Conservation (phyloP, 2,329 filamentous ascomycete genomes). For the Mycosphaerella arachidis region DNA sequence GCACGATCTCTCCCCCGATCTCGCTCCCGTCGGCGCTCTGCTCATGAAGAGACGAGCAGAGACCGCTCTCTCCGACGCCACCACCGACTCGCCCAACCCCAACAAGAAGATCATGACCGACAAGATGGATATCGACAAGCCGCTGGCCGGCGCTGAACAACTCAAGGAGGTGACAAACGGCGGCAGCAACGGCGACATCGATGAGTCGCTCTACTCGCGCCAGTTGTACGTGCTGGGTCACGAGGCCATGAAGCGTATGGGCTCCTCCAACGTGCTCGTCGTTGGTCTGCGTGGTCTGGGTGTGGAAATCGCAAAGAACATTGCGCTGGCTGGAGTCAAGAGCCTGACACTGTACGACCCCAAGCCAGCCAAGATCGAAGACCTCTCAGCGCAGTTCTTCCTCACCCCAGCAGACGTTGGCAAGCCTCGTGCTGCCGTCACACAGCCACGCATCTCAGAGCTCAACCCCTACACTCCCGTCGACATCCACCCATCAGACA, state of each 20-base stretch:
- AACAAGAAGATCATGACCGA: constrained; percentile 10
- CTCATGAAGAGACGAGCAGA: constrained; percentile 11
- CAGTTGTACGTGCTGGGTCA: constrained; percentile 70
- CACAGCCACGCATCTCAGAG: constrained; percentile 84
- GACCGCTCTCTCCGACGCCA: not conserved
- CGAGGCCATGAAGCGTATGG: constrained; percentile 97
- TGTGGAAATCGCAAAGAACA: constrained; percentile 98
- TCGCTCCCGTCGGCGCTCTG: not conserved
- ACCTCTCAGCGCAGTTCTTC: constrained; percentile 97
- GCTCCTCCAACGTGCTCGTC: constrained; percentile 88
- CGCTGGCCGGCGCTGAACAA: constrained; percentile 54
- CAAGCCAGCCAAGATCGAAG: constrained; percentile 72
- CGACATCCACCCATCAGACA: constrained; percentile 60
- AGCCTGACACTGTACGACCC: constrained; percentile 92
- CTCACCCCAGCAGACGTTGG: constrained; percentile 82
- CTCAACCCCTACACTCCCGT: constrained; percentile 96
- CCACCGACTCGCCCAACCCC: not conserved
- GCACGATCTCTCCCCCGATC: constrained; percentile 3
- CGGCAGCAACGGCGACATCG: constrained; percentile 54
- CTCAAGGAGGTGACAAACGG: constrained; percentile 45
- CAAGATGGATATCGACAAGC: constrained; percentile 60
- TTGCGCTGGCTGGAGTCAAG: constrained; percentile 96
- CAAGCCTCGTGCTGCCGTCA: constrained; percentile 82
- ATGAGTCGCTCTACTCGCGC: constrained; percentile 63
- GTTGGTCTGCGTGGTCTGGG: constrained; percentile 89